Evolutionary conservation across 192 early-diverging fungal genomes (phyloP).

Genomic region (Entomortierella lignicola): DNA sequence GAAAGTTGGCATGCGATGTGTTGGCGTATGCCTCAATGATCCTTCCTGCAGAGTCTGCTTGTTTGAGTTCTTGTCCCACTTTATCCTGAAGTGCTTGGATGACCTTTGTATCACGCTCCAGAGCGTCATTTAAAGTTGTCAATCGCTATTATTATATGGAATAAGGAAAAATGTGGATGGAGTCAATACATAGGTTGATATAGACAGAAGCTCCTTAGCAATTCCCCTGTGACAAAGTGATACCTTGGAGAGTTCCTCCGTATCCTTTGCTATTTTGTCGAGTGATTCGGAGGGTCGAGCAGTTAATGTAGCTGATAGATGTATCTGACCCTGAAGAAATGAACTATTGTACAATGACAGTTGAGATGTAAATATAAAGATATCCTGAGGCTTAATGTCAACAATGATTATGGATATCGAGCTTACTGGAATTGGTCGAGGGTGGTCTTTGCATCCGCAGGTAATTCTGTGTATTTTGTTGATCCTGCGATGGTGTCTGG

Average conservation of each 20-base stretch:
- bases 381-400: too few relatives aligned
- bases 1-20: slow-evolving; percentile 42
- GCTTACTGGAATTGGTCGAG: slow-evolving; percentile 53
- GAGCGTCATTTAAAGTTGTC: slow-evolving; percentile 35
- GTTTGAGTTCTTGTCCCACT: slow-evolving; percentile 44
- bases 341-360: slow-evolving; percentile 2
- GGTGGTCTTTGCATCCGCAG: slow-evolving; percentile 44
- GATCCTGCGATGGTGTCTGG: slow-evolving; percentile 50
- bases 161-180: background rate
- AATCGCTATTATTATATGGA: slow-evolving; percentile 20
- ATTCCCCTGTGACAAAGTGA: background rate
- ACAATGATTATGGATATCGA: too few relatives aligned
- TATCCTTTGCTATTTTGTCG: slow-evolving; percentile 49
- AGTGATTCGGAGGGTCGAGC: slow-evolving; percentile 36
- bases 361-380: too few relatives aligned
- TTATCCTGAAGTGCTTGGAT: slow-evolving; percentile 39
- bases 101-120: slow-evolving; percentile 42
- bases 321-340: slow-evolving; percentile 46
- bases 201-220: background rate
- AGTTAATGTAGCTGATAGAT: slow-evolving; percentile 39
- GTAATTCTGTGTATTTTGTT: slow-evolving; percentile 53
- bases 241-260: slow-evolving; percentile 44
- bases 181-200: background rate
- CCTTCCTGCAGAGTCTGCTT: slow-evolving; percentile 50
- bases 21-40: slow-evolving; percentile 50